Percentiles rank a stretch among this genome's conserved stretches.
These are phyloP conservation scores for Pichia norvegensis DNA, from an alignment of 1,139 yeast species.

Conservation along the genomic window DNA sequence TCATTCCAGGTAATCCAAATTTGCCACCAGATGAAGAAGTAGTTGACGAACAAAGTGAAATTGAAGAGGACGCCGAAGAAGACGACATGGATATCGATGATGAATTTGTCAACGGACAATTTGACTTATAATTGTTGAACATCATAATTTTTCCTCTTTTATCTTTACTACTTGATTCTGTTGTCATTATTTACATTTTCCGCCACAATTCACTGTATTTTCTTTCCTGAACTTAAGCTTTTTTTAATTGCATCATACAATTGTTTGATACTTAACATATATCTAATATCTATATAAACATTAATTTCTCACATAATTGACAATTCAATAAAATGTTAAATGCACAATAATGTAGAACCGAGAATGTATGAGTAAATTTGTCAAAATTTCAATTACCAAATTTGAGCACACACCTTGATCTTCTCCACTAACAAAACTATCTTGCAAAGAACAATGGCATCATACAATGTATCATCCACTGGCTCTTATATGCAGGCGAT, in stretches of 20 bases:
- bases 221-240: not conserved
- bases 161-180: not conserved
- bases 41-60: slow-evolving; percentile 65
- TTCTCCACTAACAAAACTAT: too few species aligned
- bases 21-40: slow-evolving; percentile 79
- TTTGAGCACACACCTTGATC: not conserved
- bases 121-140: slow-evolving; percentile 48
- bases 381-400: not conserved
- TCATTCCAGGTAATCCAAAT: slow-evolving; percentile 71
- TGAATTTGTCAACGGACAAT: slow-evolving; percentile 84
- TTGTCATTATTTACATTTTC: not conserved
- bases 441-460: slow-evolving; percentile 20
- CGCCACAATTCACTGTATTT: not conserved
- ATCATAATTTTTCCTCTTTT: not conserved
- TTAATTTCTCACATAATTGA: not conserved
- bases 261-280: not conserved
- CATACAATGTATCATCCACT: slow-evolving; percentile 53
- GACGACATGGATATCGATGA: slow-evolving; percentile 48
- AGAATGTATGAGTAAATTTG: too few species aligned
- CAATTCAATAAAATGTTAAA: too few species aligned
- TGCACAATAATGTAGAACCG: too few species aligned
- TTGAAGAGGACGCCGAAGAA: slow-evolving; percentile 45
- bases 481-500: slow-evolving; percentile 74
- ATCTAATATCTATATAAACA: not conserved
- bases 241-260: not conserved